These are phyloP conservation scores for Calonectria crousiana DNA, from an alignment of 2,329 filamentous ascomycete species.

Conservation along the genomic window DNA sequence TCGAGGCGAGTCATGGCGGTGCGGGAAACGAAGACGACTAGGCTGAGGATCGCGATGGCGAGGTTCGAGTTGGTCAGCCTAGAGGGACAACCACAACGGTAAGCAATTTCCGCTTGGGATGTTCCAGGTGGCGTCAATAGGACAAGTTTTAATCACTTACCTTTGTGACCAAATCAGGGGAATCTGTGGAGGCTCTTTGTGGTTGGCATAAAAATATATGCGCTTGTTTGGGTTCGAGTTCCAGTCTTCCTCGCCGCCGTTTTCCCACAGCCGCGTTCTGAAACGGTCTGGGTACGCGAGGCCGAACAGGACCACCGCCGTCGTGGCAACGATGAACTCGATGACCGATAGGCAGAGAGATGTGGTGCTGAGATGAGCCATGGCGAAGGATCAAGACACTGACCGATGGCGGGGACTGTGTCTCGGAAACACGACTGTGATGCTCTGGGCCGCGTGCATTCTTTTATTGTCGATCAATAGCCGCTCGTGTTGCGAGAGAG, in stretches of 20 bases:
- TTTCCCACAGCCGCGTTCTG: slow-evolving; percentile 42
- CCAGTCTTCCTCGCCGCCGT: slow-evolving; percentile 45
- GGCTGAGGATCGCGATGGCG: slow-evolving; percentile 46
- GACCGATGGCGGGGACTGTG: background rate
- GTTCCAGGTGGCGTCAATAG: background rate
- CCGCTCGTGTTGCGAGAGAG: background rate
- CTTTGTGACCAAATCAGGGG: slow-evolving; percentile 45
- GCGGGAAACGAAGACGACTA: slow-evolving; percentile 44
- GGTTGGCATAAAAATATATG: slow-evolving; percentile 48
- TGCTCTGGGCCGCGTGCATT: background rate
- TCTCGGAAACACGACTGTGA: background rate
- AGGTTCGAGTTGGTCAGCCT: slow-evolving; percentile 47
- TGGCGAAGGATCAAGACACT: background rate
- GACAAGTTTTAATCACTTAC: slow-evolving; percentile 15
- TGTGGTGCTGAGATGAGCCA: slow-evolving; percentile 24
- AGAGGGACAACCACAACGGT: background rate
- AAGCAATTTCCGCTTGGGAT: background rate
- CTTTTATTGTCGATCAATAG: background rate
- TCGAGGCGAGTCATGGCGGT: slow-evolving; percentile 35
- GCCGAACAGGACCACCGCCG: slow-evolving; percentile 34
- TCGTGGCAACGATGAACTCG: slow-evolving; percentile 33
- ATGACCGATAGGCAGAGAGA: slow-evolving; percentile 27
- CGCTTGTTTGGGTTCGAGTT: slow-evolving; percentile 46
- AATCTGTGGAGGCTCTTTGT: slow-evolving; percentile 44
- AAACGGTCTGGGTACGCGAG: slow-evolving; percentile 40